These are phyloP conservation scores for Schizonepeta tenuifolia DNA, from an alignment of 257 asterid genomes.

Conservation along the genomic window DNA sequence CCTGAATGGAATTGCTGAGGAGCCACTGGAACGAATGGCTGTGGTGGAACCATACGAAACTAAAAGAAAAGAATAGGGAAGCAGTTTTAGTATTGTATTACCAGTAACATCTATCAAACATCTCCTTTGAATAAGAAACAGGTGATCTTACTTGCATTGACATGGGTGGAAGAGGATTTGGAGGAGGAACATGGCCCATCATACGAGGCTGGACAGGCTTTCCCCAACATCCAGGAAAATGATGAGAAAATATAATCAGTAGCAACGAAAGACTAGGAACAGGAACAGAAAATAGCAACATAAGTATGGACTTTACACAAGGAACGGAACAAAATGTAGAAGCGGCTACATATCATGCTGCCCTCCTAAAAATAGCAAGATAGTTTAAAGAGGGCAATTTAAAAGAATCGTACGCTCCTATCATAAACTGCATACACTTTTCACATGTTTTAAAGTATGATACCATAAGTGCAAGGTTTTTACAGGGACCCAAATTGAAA, in stretches of 20 bases:
- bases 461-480: background rate
- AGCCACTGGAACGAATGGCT: conserved; percentile 57
- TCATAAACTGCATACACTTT: conserved; percentile 18
- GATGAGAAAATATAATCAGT: conserved; percentile 31
- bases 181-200: conserved; percentile 64
- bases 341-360: conserved; percentile 9
- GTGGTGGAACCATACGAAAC: conserved; percentile 73
- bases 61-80: conserved; percentile 34
- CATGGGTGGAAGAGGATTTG: conserved; percentile 72
- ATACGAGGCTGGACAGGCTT: conserved; percentile 71
- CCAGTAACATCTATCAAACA: conserved; percentile 24
- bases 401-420: conserved; percentile 11
- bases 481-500: conserved; percentile 1
- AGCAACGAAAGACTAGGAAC: conserved; percentile 5
- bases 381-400: conserved; percentile 1
- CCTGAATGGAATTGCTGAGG: conserved; percentile 76
- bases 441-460: conserved; percentile 6
- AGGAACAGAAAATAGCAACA: background rate
- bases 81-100: conserved; percentile 10
- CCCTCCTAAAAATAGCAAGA: conserved; percentile 10
- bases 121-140: conserved; percentile 17
- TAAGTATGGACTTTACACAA: conserved; percentile 10
- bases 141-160: conserved; percentile 67
- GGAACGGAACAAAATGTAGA: conserved; percentile 25
- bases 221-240: conserved; percentile 35